Conservation (phyloP, 2,329 filamentous ascomycete genomes). For the Aureobasidium sp. region DNA sequence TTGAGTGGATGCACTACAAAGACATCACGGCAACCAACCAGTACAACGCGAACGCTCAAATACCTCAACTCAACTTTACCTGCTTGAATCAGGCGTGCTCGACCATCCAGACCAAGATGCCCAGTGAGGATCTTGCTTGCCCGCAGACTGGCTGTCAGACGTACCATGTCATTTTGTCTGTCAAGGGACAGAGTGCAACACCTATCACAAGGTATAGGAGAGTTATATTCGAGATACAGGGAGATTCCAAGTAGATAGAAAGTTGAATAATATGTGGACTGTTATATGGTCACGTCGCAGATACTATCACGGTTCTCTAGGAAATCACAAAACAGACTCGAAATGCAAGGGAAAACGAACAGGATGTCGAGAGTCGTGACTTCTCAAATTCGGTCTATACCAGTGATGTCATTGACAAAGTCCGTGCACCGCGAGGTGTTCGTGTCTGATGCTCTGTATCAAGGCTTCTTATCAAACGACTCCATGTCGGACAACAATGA, state of each 20-base stretch:
- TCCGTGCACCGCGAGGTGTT: neutral
- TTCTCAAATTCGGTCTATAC: neutral
- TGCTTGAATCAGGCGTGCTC: conserved; percentile 26
- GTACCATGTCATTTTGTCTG: conserved; percentile 44
- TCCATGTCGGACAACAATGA: conserved; percentile 17
- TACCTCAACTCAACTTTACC: conserved; percentile 29
- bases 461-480: neutral
- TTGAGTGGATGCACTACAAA: conserved; percentile 45
- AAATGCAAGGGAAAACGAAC: neutral
- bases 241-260: neutral
- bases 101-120: conserved; percentile 20
- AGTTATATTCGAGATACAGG: conserved; percentile 27
- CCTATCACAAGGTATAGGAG: conserved; percentile 41
- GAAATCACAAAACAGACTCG: too few species aligned
- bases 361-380: neutral
- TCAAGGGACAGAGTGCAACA: conserved; percentile 37
- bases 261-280: too few species aligned
- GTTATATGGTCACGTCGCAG: too few species aligned
- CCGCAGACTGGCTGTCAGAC: conserved; percentile 35
- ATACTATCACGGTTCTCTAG: too few species aligned
- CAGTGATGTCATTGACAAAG: neutral
- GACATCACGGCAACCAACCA: conserved; percentile 36
- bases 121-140: conserved; percentile 24
- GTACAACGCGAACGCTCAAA: conserved; percentile 30
- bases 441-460: neutral